Conservation (phyloP, 106 monocot species). For the Dendrobium huoshanense region DNA sequence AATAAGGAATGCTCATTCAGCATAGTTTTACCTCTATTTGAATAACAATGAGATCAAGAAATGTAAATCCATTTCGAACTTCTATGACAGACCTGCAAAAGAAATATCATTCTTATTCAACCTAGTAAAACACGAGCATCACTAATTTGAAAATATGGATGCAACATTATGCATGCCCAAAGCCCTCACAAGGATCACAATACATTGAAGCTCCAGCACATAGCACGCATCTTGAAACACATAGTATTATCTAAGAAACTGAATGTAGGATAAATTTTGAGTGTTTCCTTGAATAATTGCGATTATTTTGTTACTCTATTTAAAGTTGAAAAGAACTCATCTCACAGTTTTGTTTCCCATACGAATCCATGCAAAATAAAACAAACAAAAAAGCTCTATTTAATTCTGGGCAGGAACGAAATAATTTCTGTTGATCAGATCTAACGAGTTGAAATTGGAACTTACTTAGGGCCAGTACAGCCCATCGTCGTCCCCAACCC, state of each 20-base stretch:
- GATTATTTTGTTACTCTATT: neutral
- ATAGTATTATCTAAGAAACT: neutral
- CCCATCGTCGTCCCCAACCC: conserved; percentile 97
- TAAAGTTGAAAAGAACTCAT: neutral
- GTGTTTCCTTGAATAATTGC: neutral
- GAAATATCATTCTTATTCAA: neutral
- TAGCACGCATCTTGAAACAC: neutral
- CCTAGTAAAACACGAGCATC: neutral
- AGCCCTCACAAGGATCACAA: neutral
- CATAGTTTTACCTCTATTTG: conserved; percentile 74
- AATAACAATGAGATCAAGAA: conserved; percentile 94
- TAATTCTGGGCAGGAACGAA: neutral
- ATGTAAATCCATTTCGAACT: conserved; percentile 94
- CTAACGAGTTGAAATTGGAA: neutral
- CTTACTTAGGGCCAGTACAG: conserved; percentile 95
- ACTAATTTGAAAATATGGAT: neutral
- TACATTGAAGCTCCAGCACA: neutral
- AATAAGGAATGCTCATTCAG: neutral
- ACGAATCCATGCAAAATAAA: neutral
- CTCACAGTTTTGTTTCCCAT: neutral
- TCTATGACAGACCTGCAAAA: conserved; percentile 90
- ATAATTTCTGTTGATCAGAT: neutral
- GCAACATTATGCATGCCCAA: neutral
- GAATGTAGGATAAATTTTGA: neutral
- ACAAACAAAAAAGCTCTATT: neutral